phyloP scores from a whole-genome alignment of 2,329 filamentous ascomycete species.

The Fusarium piperis region DNA sequence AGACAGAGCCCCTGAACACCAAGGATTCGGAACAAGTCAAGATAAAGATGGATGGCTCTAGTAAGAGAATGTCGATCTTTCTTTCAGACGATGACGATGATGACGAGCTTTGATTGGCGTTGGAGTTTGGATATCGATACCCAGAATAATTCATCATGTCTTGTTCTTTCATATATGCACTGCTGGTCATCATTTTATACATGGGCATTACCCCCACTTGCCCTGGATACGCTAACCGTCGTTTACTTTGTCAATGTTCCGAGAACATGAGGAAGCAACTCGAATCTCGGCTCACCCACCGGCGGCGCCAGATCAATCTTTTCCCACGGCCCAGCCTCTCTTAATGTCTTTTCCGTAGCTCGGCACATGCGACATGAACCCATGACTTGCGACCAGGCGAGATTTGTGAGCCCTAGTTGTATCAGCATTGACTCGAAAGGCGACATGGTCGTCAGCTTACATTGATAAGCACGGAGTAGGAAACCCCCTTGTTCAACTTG shows the following conservation, averaged over 20 bases:
- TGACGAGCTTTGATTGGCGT: slow-evolving; percentile 47
- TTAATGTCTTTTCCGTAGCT: slow-evolving; percentile 58
- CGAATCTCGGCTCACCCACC: slow-evolving; percentile 53
- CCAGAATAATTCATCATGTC: slow-evolving; percentile 17
- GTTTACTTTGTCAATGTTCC: slow-evolving; percentile 63
- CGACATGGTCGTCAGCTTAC: slow-evolving; percentile 50
- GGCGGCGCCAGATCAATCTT: slow-evolving; percentile 58
- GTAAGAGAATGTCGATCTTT: slow-evolving; percentile 48
- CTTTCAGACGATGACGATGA: slow-evolving; percentile 52
- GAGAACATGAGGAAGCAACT: slow-evolving; percentile 58
- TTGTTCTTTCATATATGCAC: background rate
- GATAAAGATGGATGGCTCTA: slow-evolving; percentile 31
- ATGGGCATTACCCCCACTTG: background rate
- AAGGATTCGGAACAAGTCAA: slow-evolving; percentile 26
- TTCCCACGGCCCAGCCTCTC: slow-evolving; percentile 61
- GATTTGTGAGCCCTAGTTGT: slow-evolving; percentile 56
- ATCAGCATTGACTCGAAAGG: slow-evolving; percentile 6
- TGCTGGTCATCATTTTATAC: background rate
- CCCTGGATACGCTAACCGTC: background rate
- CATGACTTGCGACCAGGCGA: slow-evolving; percentile 62
- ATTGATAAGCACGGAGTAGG: slow-evolving; percentile 59
- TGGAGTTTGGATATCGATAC: slow-evolving; percentile 37
- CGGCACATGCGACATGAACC: slow-evolving; percentile 63
- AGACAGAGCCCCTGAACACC: slow-evolving; percentile 8
- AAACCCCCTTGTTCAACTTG: slow-evolving; percentile 50